Evolutionary conservation across 2,329 filamentous ascomycete genomes (phyloP), one percentile per base, ranked within the genome.

Genomic region (Pestalotiopsis sp.): DNA sequence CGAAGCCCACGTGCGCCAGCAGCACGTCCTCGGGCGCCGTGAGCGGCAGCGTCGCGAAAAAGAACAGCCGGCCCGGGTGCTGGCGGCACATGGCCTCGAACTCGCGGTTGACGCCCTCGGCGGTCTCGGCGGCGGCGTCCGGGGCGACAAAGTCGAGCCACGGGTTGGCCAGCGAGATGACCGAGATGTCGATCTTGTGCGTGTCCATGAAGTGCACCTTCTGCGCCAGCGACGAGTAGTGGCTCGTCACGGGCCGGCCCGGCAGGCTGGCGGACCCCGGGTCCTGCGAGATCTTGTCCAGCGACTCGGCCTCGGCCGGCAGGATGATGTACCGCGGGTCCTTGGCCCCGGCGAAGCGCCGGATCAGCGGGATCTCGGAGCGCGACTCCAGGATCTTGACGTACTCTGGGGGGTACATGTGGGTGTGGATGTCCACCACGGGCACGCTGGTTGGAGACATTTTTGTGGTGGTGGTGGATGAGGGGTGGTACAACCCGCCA

Each of bases 191-290:
- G 78, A 98, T 97, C 66, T 83, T 83, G 81, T 98, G 95, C 17
- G 86, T 88, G 78, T 94, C 87, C 95, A 98, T 98, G 82, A 98
- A 97, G 63, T 89, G 86, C 14, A 97, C 85, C 77, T 97, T 98
- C 74, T 93, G 86, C 17, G 85, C 82, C 68, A 97, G 90, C 59
- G 93, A 93, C 71, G 91, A 93, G 84, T 95, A 98, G 75, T 95
- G 93, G 0, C 89, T 85, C 25, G 94, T 95, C 58, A 98, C 89
- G 3, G 95, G 94, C 3, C 95, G 90, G 49, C 94, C 95, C 2
- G 93, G 91, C 9, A 89, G 87, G 59, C 86, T 88, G 23, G 83
- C 82, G 2, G 85, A 78, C 27, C 86, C 80, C 27, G 27, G 27
- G 23, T 67, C 49, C n/a, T 71, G 63, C 65, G 84, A 81, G 2